Evolutionary conservation across 2,329 filamentous ascomycete species (phyloP), one percentile per base, ranked within the genome.

Genomic region (Clonostachys rosea): DNA sequence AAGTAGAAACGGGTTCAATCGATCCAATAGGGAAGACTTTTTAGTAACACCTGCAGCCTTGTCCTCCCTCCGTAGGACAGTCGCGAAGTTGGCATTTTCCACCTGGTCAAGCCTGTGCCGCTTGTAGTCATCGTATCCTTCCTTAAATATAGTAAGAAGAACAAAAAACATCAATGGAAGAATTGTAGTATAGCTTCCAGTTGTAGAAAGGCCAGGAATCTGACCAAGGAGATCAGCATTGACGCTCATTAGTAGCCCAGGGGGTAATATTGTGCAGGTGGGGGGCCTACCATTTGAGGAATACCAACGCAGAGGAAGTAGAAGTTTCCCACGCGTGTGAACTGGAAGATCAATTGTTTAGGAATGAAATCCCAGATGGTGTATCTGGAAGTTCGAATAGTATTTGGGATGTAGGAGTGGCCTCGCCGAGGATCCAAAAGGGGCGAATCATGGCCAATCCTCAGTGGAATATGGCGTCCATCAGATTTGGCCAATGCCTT

Each of bases 241-340:
- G 42, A 57, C 46, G 34, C 47, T 2, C 14, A 36, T 20, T 63
- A 90, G 85, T 51, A 86, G 62, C 40, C 90, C 44, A 30, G n/a
- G 10, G 14, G n/a, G 34, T 30, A 30, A 9, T 30, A 30, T 10
- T 10, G 24, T 17, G 33, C 16, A 34, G 34, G 30, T n/a, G 14
- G 7, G 20, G 20, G 33, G 40, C 60, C 35, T 53, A 69, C 66
- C 68, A 89, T 89, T 66, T 95, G 90, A 44, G 92, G 76, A 50
- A 95, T 84, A 40, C 89, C 88, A 53, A 95, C 83, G 55, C 88
- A 84, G 47, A 95, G 75, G 64, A 95, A 95, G 65, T 95, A 81
- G 59, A 95, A 94, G 65, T 95, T 95, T 54, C 87, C 87, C 43
- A 95, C 69, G 51, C 92, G 87, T 8, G 88, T 88, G 60, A 94